Conservation (phyloP, 139 green algal species). For the Auxenochlorella pyrenoidosa region DNA sequence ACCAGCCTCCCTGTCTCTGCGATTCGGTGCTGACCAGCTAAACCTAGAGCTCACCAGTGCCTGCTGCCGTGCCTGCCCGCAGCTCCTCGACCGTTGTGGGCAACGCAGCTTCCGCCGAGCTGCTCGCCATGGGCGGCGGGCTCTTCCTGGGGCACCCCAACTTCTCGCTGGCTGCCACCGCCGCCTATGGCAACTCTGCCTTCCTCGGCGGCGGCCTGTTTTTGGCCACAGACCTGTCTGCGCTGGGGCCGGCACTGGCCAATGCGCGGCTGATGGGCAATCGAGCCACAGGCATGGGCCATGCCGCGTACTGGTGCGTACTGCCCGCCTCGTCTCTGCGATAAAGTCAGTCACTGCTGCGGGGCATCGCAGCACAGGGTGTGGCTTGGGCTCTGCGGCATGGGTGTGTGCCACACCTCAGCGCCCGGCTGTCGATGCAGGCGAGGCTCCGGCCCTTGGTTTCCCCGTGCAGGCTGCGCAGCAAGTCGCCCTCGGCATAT, state of each 20-base stretch:
- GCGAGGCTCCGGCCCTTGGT: not conserved
- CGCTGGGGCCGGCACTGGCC: not conserved
- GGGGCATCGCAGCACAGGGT: not conserved
- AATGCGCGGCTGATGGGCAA: not conserved
- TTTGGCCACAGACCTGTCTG: conserved; percentile 26
- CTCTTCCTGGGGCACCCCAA: conserved; percentile 13
- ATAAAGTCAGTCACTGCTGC: no score
- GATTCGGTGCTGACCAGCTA: no score
- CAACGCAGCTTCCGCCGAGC: not conserved
- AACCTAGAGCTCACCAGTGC: no score
- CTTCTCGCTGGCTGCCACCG: conserved; percentile 23
- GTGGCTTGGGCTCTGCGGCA: no score
- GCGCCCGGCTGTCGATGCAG: not conserved
- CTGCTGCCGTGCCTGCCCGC: not conserved
- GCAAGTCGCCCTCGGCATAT: not conserved
- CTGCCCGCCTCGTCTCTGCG: not conserved
- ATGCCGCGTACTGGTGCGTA: conserved; percentile 24
- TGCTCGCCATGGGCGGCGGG: conserved; percentile 27
- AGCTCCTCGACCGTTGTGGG: not conserved
- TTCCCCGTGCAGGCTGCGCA: conserved; percentile 17
- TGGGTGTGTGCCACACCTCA: no score
- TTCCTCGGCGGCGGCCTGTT: conserved; percentile 39
- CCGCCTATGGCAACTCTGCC: conserved; percentile 17
- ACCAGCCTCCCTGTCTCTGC: no score
- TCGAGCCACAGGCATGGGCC: conserved; percentile 1